Evolutionary conservation across 1,284 basidiomycete species (phyloP).

Genomic region (Pascua sp.): DNA sequence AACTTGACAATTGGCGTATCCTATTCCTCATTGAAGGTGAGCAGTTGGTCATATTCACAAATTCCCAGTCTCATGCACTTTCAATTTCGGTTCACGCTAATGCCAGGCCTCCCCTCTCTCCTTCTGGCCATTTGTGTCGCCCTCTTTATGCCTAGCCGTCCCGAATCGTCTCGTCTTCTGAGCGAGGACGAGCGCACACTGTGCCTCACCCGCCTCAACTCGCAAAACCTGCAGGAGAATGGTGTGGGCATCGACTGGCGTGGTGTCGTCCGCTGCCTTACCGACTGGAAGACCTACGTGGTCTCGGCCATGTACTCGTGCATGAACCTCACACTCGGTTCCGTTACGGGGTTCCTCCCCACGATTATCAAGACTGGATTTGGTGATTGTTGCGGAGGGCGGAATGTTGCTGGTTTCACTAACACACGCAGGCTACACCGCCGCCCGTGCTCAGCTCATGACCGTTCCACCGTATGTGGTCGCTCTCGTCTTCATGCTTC

Average conservation of each 20-base stretch:
- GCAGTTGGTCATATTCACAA: no score
- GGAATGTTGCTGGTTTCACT: not conserved
- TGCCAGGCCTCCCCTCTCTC: conserved; percentile 51
- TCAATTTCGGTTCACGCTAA: no score
- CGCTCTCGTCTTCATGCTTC: conserved; percentile 64
- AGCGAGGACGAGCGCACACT: conserved; percentile 68
- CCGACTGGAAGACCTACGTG: conserved; percentile 57
- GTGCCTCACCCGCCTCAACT: conserved; percentile 69
- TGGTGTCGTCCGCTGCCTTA: conserved; percentile 60
- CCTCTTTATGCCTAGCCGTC: conserved; percentile 68
- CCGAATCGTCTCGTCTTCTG: conserved; percentile 68
- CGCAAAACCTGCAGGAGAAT: conserved; percentile 61
- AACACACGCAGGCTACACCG: conserved; percentile 49
- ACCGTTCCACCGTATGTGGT: conserved; percentile 78
- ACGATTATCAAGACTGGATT: conserved; percentile 62
- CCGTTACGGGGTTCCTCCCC: conserved; percentile 76
- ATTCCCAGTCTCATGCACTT: no score
- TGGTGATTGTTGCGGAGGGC: not conserved
- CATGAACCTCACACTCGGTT: conserved; percentile 67
- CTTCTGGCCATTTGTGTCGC: conserved; percentile 64
- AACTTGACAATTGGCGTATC: conserved; percentile 39
- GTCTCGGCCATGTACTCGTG: conserved; percentile 65
- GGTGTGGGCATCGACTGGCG: conserved; percentile 45
- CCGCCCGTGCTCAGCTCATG: conserved; percentile 57
- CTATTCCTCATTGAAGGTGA: conserved; percentile 56